Conservation (phyloP, 768 basidiomycete species). For the Kwoniella sp. region DNA sequence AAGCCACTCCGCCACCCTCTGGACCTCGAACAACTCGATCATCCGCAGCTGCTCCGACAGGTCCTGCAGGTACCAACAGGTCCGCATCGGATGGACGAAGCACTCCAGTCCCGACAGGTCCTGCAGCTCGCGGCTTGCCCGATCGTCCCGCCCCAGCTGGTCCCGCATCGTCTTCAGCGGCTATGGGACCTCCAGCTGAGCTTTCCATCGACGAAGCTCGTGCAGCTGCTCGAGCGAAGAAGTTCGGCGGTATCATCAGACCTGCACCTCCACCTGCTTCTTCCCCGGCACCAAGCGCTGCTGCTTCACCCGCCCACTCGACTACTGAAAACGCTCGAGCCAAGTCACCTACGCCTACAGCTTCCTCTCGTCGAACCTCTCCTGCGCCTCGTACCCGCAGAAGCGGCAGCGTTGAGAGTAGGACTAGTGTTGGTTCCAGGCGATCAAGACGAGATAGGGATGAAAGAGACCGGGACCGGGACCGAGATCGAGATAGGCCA, state of each 20-base stretch:
- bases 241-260: slow-evolving; percentile 38
- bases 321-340: slow-evolving; percentile 13
- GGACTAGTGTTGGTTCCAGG: slow-evolving; percentile 34
- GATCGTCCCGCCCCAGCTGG: slow-evolving; percentile 4
- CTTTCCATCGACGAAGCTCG: slow-evolving; percentile 42
- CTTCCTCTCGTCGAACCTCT: slow-evolving; percentile 20
- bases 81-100: slow-evolving; percentile 14
- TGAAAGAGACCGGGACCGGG: slow-evolving; percentile 24
- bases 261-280: slow-evolving; percentile 25
- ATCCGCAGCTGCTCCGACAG: slow-evolving; percentile 25
- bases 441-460: slow-evolving; percentile 25
- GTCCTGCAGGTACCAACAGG: slow-evolving; percentile 20
- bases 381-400: slow-evolving; percentile 23
- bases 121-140: slow-evolving; percentile 10
- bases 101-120: slow-evolving; percentile 17
- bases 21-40: slow-evolving; percentile 38
- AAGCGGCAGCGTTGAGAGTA: slow-evolving; percentile 36
- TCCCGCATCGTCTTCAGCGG: slow-evolving; percentile 4
- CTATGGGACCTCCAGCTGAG: slow-evolving; percentile 43
- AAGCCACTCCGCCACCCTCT: slow-evolving; percentile 25
- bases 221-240: slow-evolving; percentile 41
- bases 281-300: slow-evolving; percentile 15
- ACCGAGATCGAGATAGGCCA: slow-evolving; percentile 16
- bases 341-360: slow-evolving; percentile 17
- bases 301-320: slow-evolving; percentile 7